phyloP scores from a whole-genome alignment of 805 yeast species.

The Candida sakaeoensis region DNA sequence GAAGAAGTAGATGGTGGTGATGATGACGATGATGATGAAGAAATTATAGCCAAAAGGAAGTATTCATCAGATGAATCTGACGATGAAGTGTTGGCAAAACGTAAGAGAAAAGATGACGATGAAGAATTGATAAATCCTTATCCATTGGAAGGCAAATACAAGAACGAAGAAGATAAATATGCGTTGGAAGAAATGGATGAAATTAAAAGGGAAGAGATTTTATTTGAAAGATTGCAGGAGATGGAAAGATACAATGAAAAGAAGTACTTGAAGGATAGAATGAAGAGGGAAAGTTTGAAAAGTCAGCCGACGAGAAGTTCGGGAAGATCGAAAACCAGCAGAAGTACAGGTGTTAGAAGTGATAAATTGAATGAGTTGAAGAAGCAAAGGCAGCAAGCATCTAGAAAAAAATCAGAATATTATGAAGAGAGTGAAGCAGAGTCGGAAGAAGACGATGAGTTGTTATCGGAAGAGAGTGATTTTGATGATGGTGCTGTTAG shows the following conservation, averaged over 20 bases:
- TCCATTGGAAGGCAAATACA: conserved; percentile 90
- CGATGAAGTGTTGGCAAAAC: conserved; percentile 11
- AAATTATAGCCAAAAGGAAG: no score
- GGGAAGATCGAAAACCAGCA: conserved; percentile 30
- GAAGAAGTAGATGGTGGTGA: conserved; percentile 1
- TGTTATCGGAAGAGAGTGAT: conserved; percentile 27
- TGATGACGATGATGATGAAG: conserved; percentile 14
- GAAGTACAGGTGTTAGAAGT: conserved; percentile 33
- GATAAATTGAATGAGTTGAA: conserved; percentile 69
- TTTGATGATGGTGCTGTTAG: conserved; percentile 30
- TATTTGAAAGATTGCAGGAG: conserved; percentile 90
- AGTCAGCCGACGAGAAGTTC: conserved; percentile 34
- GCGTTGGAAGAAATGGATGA: conserved; percentile 74
- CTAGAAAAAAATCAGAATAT: conserved; percentile 31
- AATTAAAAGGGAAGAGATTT: conserved; percentile 83
- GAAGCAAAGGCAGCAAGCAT: conserved; percentile 68
- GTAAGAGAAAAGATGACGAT: conserved; percentile 18
- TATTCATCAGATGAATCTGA: conserved; percentile 4
- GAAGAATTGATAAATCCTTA: conserved; percentile 62
- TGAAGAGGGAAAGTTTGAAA: conserved; percentile 44
- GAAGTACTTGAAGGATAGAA: conserved; percentile 77
- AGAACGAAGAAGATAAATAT: conserved; percentile 73
- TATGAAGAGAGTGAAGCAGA: conserved; percentile 42
- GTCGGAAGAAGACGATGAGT: conserved; percentile 39
- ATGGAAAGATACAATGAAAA: conserved; percentile 86